Evolutionary conservation across 768 basidiomycete genomes (phyloP), one percentile per base, ranked within the genome.

Genomic region (Phylloporus rhodoxanthus): DNA sequence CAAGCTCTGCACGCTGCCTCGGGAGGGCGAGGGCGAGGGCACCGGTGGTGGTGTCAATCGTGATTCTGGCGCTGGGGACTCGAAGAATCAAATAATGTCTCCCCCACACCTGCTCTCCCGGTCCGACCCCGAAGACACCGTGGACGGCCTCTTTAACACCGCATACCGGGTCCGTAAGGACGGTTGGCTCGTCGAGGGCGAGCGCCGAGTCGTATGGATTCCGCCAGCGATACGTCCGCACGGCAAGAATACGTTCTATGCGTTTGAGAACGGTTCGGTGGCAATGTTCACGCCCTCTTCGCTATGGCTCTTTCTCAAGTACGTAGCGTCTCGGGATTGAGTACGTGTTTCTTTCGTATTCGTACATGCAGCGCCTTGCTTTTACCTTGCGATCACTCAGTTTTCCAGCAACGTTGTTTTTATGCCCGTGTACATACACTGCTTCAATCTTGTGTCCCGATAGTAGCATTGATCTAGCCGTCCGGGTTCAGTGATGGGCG

Each of bases 91-190:
- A 19, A 20, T 21, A 5, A 5, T 8, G 13, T 8, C 38, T 23
- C 11, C 37, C 19, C 20, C 21, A 21, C 38, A 39, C n/a, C 47
- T 58, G 9, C 19, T 54, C n/a, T 48, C 50, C 7, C 43, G 26
- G 15, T 43, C 47, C 1, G 56, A 58, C 30, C 52, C 53, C 0
- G 52, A 45, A 1, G 57, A 58, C 25, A 37, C 20, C 3, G 6
- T 40, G 21, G 56, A 58, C 30, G 4, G 20, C 13, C 25, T 37
- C 19, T 45, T 48, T 3, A 47, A 42, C 25, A 58, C 52, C 15
- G 5, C 56, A 0, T 58, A 51, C 26, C 52, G 47, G n/a, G 42
- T 58, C 8, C 57, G 47, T 2, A 58, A 55, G 45, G 59, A 58
- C 4, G 59, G 59, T 3, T 61, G 56, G 59, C 56, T 60, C 14